These are phyloP conservation scores for Trichoderma guizhouense DNA, from an alignment of 2,329 filamentous ascomycete genomes.

Conservation along the genomic window DNA sequence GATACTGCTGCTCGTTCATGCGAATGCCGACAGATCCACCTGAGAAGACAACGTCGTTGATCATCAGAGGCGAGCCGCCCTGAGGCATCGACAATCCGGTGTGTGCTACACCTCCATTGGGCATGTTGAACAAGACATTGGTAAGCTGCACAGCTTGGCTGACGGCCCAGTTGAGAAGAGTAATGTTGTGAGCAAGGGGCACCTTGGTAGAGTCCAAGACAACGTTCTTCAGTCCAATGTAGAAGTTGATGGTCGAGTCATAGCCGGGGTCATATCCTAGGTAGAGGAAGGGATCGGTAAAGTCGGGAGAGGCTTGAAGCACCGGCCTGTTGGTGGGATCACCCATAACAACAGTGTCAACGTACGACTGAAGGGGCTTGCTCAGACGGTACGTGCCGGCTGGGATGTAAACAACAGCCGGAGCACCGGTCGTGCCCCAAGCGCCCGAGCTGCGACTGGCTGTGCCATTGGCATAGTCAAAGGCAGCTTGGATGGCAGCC, in stretches of 20 bases:
- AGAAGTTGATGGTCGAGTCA: slow-evolving; percentile 34
- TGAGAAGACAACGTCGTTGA: slow-evolving; percentile 33
- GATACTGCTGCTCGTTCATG: slow-evolving; percentile 34
- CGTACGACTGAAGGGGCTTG: slow-evolving; percentile 30
- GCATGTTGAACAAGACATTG: slow-evolving; percentile 35
- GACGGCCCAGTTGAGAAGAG: slow-evolving; percentile 31
- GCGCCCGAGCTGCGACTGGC: slow-evolving; percentile 15
- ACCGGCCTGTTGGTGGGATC: slow-evolving; percentile 29
- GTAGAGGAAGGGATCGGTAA: slow-evolving; percentile 19
- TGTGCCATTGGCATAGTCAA: slow-evolving; percentile 20
- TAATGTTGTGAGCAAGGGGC: slow-evolving; percentile 20
- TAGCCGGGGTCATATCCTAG: slow-evolving; percentile 21
- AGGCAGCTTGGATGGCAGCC: slow-evolving; percentile 54
- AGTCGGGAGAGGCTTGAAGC: slow-evolving; percentile 25
- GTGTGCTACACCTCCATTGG: slow-evolving; percentile 31
- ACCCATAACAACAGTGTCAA: slow-evolving; percentile 33
- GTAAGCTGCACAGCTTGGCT: slow-evolving; percentile 30
- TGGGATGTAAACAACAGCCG: slow-evolving; percentile 29
- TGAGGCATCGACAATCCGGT: slow-evolving; percentile 35
- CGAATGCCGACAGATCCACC: slow-evolving; percentile 32
- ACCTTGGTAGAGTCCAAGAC: slow-evolving; percentile 29
- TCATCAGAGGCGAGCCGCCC: slow-evolving; percentile 32
- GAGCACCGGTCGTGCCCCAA: slow-evolving; percentile 21
- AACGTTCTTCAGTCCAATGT: slow-evolving; percentile 33
- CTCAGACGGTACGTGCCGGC: slow-evolving; percentile 32